Conservation (phyloP, 2,329 filamentous ascomycete species). For the Lasiodiplodia theobromae region DNA sequence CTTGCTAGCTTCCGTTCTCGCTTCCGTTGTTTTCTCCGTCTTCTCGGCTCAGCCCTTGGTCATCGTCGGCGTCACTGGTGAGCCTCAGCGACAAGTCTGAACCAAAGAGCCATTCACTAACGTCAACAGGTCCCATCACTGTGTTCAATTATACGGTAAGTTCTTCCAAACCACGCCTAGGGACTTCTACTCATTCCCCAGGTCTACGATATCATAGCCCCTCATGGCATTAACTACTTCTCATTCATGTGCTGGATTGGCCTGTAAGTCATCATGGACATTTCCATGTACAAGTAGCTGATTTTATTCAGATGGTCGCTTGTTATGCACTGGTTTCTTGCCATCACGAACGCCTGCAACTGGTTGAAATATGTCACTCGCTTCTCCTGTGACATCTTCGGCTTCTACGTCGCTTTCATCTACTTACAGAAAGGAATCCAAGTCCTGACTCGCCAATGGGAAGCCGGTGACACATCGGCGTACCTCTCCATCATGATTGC, state of each 20-base stretch:
- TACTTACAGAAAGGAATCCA: conserved; percentile 92
- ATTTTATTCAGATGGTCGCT: conserved; percentile 72
- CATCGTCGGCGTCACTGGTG: conserved; percentile 86
- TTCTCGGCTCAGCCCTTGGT: conserved; percentile 84
- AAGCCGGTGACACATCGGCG: conserved; percentile 64
- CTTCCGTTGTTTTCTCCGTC: conserved; percentile 79
- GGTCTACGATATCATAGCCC: conserved; percentile 82
- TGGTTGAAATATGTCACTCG: conserved; percentile 87
- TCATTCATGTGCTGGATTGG: conserved; percentile 94
- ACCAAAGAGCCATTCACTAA: conserved; percentile 30
- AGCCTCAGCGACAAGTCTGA: not conserved
- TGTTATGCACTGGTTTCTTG: conserved; percentile 83
- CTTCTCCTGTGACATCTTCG: conserved; percentile 93
- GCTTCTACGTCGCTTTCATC: conserved; percentile 91
- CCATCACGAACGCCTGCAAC: conserved; percentile 86
- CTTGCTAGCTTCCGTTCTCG: conserved; percentile 83
- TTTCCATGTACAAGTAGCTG: not conserved
- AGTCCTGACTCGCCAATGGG: conserved; percentile 78
- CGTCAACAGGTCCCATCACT: conserved; percentile 74
- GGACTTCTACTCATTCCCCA: not conserved
- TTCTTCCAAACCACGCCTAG: too few relatives aligned
- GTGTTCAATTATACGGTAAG: conserved; percentile 86
- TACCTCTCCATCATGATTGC: conserved; percentile 82
- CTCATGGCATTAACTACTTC: conserved; percentile 80
- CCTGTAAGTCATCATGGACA: not conserved